Conservation (phyloP, 768 basidiomycete genomes). For the Auriscalpium orientale region DNA sequence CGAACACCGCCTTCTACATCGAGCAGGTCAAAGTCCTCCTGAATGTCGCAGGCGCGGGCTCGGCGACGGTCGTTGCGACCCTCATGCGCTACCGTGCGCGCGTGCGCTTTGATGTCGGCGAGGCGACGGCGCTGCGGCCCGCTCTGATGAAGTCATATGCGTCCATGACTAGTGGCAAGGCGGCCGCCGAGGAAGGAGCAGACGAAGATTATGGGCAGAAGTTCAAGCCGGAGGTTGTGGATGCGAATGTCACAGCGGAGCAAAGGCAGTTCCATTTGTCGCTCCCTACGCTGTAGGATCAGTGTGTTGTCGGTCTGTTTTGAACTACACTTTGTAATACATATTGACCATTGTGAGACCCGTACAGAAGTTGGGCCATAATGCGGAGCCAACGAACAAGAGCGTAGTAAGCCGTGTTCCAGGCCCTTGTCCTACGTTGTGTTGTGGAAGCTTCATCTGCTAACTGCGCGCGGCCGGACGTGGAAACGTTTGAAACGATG, state of each 20-base stretch:
- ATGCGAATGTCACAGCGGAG: conserved; percentile 3
- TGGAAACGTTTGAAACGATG: too few relatives aligned
- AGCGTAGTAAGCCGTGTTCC: too few relatives aligned
- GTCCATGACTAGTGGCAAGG: too few relatives aligned
- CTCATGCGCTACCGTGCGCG: conserved; percentile 3
- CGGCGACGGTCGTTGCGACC: conserved; percentile 4
- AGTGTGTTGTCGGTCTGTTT: too few relatives aligned
- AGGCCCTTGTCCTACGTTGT: too few relatives aligned
- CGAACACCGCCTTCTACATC: conserved; percentile 4
- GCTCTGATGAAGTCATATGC: background rate
- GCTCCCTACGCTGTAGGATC: background rate
- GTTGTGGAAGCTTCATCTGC: too few relatives aligned
- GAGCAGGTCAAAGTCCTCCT: conserved; percentile 10
- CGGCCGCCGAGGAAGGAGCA: background rate
- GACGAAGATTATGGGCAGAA: background rate
- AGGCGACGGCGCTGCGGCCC: conserved; percentile 3
- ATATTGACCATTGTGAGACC: too few relatives aligned
- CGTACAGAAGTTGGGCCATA: too few relatives aligned
- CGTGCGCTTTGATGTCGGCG: background rate
- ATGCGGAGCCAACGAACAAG: too few relatives aligned
- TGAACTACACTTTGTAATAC: too few relatives aligned
- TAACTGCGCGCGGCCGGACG: too few relatives aligned
- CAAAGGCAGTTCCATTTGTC: background rate
- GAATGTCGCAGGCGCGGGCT: conserved; percentile 3
- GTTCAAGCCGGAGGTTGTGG: conserved; percentile 3